Conservation (phyloP, 768 basidiomycete species). For the Naganishia randhawae region DNA sequence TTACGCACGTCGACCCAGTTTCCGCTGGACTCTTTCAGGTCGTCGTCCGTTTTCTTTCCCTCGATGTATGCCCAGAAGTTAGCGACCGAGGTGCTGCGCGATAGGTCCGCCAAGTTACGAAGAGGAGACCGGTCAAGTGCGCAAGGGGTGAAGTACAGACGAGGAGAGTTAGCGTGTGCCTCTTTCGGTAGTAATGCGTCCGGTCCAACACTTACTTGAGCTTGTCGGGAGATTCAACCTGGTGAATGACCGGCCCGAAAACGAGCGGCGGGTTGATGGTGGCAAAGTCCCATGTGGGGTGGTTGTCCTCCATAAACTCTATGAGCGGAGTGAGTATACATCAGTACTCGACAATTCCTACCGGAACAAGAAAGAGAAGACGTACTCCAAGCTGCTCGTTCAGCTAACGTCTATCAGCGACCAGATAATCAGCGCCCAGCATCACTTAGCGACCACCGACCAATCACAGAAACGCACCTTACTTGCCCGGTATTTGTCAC, state of each 20-base stretch:
- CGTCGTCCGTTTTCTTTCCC: constrained; percentile 45
- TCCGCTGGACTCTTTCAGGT: constrained; percentile 34
- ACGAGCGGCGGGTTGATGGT: constrained; percentile 51
- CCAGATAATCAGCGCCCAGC: neutral
- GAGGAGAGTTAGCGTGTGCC: too few species aligned
- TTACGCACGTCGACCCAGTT: constrained; percentile 47
- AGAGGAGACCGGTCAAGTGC: too few species aligned
- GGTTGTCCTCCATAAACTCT: constrained; percentile 46
- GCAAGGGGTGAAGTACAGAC: too few species aligned
- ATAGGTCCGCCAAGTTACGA: too few species aligned
- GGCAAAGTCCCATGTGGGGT: constrained; percentile 43
- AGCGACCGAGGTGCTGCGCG: constrained; percentile 32
- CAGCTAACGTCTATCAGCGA: constrained; percentile 37
- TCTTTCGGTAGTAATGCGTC: neutral
- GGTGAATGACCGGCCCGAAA: constrained; percentile 52
- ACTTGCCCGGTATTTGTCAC: constrained; percentile 49
- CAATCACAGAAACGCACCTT: constrained; percentile 23
- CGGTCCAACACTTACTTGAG: constrained; percentile 45
- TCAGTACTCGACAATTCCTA: neutral
- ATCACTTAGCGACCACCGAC: neutral
- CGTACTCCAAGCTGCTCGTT: constrained; percentile 39
- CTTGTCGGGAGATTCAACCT: constrained; percentile 48
- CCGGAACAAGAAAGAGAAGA: neutral
- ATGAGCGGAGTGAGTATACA: neutral
- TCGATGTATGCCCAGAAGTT: constrained; percentile 40